phyloP scores from a whole-genome alignment of 805 yeast genomes.

The Monosporozyma unispora region DNA sequence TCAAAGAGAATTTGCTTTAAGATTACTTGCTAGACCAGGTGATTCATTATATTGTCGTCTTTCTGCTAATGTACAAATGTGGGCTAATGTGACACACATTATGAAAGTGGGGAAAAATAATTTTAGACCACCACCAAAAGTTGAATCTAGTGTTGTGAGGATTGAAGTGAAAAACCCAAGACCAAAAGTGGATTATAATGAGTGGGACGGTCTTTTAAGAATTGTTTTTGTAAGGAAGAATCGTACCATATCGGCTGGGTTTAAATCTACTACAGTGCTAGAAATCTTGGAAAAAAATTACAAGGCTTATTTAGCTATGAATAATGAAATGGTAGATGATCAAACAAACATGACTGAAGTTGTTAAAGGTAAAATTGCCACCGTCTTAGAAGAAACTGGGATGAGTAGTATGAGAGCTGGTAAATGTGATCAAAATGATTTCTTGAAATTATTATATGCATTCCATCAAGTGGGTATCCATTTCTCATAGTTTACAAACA shows the following conservation, averaged over 20 bases:
- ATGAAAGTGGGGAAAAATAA: conserved; percentile 98
- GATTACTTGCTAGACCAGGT: conserved; percentile 94
- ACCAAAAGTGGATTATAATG: conserved; percentile 88
- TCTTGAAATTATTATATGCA: conserved; percentile 74
- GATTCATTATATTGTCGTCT: conserved; percentile 85
- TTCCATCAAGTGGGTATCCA: conserved; percentile 97
- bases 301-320: conserved; percentile 56
- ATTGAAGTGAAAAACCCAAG: conserved; percentile 87
- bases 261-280: conserved; percentile 70
- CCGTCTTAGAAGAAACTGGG: conserved; percentile 72
- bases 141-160: conserved; percentile 91
- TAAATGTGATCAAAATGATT: conserved; percentile 92
- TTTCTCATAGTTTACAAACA: conserved; percentile 49
- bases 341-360: conserved; percentile 31
- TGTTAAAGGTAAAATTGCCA: conserved; percentile 62
- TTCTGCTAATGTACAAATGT: conserved; percentile 96
- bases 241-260: conserved; percentile 86
- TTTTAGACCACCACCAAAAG: conserved; percentile 97
- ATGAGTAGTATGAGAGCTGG: conserved; percentile 82
- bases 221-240: conserved; percentile 90
- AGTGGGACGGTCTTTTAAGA: conserved; percentile 94
- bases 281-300: conserved; percentile 83
- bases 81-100: conserved; percentile 98
- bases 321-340: conserved; percentile 37
- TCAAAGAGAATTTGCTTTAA: conserved; percentile 92